Conservation (phyloP, 306 rosid species). For the Cyamopsis tetragonoloba region DNA sequence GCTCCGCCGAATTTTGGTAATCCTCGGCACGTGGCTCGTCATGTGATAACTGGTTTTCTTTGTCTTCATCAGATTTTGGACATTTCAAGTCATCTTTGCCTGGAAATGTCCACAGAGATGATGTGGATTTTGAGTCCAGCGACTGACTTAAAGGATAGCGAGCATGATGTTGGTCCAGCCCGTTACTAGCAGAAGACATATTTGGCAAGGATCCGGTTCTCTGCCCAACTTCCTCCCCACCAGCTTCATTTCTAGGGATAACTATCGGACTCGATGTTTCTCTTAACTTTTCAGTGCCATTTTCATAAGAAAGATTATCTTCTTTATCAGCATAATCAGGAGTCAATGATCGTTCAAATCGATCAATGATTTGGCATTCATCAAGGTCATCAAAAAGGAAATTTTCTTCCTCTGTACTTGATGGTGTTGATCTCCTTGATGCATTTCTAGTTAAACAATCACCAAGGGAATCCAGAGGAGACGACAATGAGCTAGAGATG, state of each 20-base stretch:
- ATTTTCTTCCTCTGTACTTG: constrained; percentile 46
- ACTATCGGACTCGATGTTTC: constrained; percentile 41
- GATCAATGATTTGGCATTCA: constrained; percentile 34
- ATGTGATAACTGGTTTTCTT: constrained; percentile 33
- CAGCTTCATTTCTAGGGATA: constrained; percentile 39
- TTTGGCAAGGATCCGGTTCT: constrained; percentile 62
- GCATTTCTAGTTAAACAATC: constrained; percentile 31
- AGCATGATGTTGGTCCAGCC: constrained; percentile 25
- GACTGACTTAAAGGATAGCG: constrained; percentile 51
- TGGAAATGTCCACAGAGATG: constrained; percentile 28
- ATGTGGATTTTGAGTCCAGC: constrained; percentile 45
- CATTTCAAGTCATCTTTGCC: constrained; percentile 35
- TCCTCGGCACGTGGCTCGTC: constrained; percentile 31
- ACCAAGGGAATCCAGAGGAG: constrained; percentile 33
- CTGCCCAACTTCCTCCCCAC: constrained; percentile 35
- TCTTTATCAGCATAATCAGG: constrained; percentile 34
- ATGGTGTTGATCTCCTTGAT: constrained; percentile 23
- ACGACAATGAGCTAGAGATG: constrained; percentile 27
- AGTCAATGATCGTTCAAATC: constrained; percentile 32
- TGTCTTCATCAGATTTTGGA: constrained; percentile 31
- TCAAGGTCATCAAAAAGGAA: constrained; percentile 64
- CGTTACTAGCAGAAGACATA: constrained; percentile 30
- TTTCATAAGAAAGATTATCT: constrained; percentile 25
- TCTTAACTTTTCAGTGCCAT: constrained; percentile 27
- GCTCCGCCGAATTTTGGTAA: constrained; percentile 35